A percentile compares a stretch with the other conserved stretches of the same genome.
Conservation (phyloP, 1,284 basidiomycete species). For the Apiotrichum laibachii region DNA sequence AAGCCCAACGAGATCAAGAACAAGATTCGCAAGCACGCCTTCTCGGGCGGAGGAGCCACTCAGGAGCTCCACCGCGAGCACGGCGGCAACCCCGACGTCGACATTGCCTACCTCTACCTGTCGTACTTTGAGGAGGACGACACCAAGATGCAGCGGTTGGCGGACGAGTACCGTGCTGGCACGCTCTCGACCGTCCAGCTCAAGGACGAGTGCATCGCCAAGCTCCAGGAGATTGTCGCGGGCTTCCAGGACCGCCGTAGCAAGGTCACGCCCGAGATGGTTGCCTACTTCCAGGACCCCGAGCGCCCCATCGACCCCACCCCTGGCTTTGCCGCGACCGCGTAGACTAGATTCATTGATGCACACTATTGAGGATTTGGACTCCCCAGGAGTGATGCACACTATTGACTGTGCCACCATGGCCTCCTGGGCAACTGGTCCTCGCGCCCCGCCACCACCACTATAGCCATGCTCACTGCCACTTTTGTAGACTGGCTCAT, state of each 20-base stretch:
- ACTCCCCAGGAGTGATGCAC: not conserved
- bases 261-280: slow-evolving; percentile 73
- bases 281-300: slow-evolving; percentile 79
- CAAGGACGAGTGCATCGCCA: slow-evolving; percentile 82
- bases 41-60: slow-evolving; percentile 84
- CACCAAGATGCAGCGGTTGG: slow-evolving; percentile 72
- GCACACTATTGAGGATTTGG: not conserved
- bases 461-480: no score
- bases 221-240: slow-evolving; percentile 79
- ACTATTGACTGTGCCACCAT: no score
- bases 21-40: slow-evolving; percentile 92
- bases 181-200: slow-evolving; percentile 85
- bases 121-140: slow-evolving; percentile 98
- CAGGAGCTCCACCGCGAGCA: slow-evolving; percentile 86
- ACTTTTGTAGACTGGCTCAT: no score
- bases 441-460: no score
- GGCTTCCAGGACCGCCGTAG: slow-evolving; percentile 88
- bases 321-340: slow-evolving; percentile 6
- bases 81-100: slow-evolving; percentile 92
- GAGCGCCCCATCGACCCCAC: slow-evolving; percentile 70
- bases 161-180: slow-evolving; percentile 87
- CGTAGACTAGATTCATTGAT: not conserved
- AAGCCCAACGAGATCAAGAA: slow-evolving; percentile 91
- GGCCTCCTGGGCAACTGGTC: no score
- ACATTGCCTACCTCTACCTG: slow-evolving; percentile 94